Evolutionary conservation across 176 grass and related monocot genomes (phyloP).

Genomic region (Saccharum officinarum): DNA sequence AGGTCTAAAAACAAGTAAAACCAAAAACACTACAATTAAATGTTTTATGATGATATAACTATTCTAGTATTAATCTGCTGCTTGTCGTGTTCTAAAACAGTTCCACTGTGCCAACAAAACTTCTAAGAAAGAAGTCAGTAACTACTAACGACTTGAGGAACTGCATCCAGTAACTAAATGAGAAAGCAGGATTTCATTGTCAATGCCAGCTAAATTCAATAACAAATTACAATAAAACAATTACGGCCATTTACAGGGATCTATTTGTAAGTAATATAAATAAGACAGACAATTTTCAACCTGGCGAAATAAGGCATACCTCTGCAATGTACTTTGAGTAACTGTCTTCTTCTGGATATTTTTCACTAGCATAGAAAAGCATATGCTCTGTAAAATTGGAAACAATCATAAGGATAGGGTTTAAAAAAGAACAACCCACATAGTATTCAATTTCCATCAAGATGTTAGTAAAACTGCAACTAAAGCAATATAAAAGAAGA

Average conservation of each 20-base stretch:
- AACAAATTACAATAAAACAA: conserved; percentile 15
- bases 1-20: background rate
- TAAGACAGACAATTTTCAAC: background rate
- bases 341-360: conserved; percentile 90
- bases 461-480: background rate
- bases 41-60: background rate
- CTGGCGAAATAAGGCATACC: conserved; percentile 46
- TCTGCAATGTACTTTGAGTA: conserved; percentile 93
- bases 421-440: conserved; percentile 17
- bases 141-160: background rate
- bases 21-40: background rate
- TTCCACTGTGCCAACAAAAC: conserved; percentile 16
- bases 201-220: conserved; percentile 6
- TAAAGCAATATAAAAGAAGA: background rate
- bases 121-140: background rate
- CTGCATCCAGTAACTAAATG: background rate
- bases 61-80: background rate
- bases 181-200: background rate
- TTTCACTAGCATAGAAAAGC: conserved; percentile 97
- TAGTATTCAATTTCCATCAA: background rate
- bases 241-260: conserved; percentile 13
- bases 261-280: background rate
- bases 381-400: conserved; percentile 83
- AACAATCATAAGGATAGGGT: conserved; percentile 9
- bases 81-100: conserved; percentile 2